These are phyloP conservation scores for Blumeriella jaapii DNA, from an alignment of 2,329 filamentous ascomycete genomes.

Conservation along the genomic window DNA sequence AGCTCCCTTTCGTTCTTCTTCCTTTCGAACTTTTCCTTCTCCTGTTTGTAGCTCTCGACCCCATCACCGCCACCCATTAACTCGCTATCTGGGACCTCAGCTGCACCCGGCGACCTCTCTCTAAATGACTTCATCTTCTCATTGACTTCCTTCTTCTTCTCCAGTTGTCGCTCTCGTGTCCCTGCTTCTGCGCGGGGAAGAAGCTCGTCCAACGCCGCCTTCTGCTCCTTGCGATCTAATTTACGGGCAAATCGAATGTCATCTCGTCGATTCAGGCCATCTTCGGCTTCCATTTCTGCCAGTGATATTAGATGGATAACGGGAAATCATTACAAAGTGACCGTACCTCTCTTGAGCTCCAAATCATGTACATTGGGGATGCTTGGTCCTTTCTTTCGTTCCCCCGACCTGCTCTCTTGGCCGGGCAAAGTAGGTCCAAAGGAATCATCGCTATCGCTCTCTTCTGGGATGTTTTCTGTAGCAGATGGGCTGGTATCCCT, in stretches of 20 bases:
- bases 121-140: conserved; percentile 64
- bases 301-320: conserved; percentile 5
- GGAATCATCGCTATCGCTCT: conserved; percentile 27
- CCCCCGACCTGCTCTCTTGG: conserved; percentile 21
- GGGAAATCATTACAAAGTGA: not conserved
- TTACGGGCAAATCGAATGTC: conserved; percentile 51
- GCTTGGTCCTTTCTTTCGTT: conserved; percentile 37
- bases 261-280: conserved; percentile 33
- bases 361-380: conserved; percentile 69
- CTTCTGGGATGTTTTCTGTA: conserved; percentile 9
- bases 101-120: conserved; percentile 51
- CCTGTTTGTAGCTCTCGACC: conserved; percentile 56
- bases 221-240: conserved; percentile 53
- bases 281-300: conserved; percentile 33
- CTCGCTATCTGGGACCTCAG: conserved; percentile 59
- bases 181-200: conserved; percentile 74
- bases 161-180: conserved; percentile 69
- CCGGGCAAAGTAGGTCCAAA: conserved; percentile 37
- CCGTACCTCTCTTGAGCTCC: conserved; percentile 41
- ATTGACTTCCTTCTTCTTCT: conserved; percentile 68
- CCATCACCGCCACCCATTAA: conserved; percentile 62
- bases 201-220: conserved; percentile 67
- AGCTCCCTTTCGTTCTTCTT: conserved; percentile 80
- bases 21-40: conserved; percentile 52
- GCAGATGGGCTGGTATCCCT: conserved; percentile 1